Evolutionary conservation across 176 grass and related monocot genomes (phyloP).

Genomic region (Canna indica): DNA sequence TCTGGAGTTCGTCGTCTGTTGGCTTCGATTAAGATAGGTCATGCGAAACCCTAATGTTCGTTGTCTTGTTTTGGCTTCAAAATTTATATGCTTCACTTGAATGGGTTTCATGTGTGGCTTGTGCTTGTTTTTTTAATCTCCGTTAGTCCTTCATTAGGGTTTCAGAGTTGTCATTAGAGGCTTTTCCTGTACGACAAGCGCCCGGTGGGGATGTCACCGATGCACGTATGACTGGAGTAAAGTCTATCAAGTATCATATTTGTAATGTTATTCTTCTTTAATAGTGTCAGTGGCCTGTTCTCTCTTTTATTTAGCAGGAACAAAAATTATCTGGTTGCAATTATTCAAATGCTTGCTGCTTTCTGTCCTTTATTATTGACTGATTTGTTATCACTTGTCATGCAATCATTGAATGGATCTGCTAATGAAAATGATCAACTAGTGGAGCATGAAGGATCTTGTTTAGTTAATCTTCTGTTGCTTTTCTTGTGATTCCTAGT

Average conservation of each 20-base stretch:
- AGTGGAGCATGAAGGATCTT: neutral
- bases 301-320: neutral
- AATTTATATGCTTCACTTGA: neutral
- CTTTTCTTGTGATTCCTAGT: no score
- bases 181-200: neutral
- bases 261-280: no score
- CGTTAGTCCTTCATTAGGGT: neutral
- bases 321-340: no score
- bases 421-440: neutral
- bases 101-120: no score
- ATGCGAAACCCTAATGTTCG: neutral
- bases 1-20: neutral
- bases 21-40: neutral
- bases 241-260: neutral
- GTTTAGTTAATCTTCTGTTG: neutral
- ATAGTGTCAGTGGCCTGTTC: neutral
- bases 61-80: neutral
- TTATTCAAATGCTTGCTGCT: no score
- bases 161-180: neutral
- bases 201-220: neutral
- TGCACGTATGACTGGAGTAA: neutral
- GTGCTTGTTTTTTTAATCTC: no score
- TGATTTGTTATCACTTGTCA: no score
- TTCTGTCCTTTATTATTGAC: no score
- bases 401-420: no score